Percentiles rank a stretch among this genome's conserved stretches.
Evolutionary conservation across 192 early-diverging fungal genomes (phyloP).

Genomic region (Backusella mclennaniae): DNA sequence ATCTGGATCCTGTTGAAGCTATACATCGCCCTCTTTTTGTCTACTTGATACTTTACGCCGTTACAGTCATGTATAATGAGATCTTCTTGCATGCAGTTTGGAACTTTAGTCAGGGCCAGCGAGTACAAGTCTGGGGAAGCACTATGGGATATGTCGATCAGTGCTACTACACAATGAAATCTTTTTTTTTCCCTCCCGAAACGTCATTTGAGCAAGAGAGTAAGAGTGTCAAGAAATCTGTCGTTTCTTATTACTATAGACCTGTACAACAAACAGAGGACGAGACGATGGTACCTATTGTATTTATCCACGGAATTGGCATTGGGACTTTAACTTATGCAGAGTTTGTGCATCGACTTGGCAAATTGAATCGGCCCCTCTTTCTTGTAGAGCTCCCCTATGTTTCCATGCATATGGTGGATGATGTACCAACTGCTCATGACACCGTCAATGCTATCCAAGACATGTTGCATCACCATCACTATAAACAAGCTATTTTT

Average conservation of each 20-base stretch:
- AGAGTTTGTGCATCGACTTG: constrained; percentile 47
- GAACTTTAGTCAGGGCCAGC: constrained; percentile 7
- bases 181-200: neutral
- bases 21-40: constrained; percentile 56
- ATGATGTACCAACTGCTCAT: constrained; percentile 52
- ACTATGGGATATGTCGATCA: neutral
- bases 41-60: constrained; percentile 43
- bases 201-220: neutral
- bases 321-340: constrained; percentile 55
- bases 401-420: constrained; percentile 64
- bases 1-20: constrained; percentile 53
- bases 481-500: constrained; percentile 54
- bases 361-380: constrained; percentile 42
- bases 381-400: constrained; percentile 59
- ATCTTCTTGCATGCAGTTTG: constrained; percentile 2
- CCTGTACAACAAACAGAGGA: constrained; percentile 2
- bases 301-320: constrained; percentile 73
- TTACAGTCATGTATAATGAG: constrained; percentile 25
- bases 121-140: constrained; percentile 15
- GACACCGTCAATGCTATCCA: constrained; percentile 55
- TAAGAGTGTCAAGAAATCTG: neutral
- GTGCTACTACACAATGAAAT: neutral
- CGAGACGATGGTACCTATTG: constrained; percentile 43
- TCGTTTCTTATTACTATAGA: neutral
- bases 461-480: constrained; percentile 51